Conservation (phyloP, 805 yeast species). For the Tetrapisispora nanseiensis region DNA sequence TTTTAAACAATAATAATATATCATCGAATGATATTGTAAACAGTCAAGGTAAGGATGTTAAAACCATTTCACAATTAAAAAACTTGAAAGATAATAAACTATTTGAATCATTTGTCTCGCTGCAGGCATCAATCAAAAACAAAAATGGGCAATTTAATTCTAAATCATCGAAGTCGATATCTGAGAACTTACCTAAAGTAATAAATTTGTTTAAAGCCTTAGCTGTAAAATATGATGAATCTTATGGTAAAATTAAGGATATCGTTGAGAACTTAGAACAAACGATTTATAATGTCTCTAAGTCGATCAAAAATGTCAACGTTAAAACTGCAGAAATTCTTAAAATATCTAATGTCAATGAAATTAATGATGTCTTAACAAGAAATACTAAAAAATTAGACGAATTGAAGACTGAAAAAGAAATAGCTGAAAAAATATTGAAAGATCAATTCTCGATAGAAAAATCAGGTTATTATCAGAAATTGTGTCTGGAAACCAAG, state of each 20-base stretch:
- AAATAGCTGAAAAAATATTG: conserved; percentile 17
- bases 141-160: conserved; percentile 8
- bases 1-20: conserved; percentile 33
- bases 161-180: conserved; percentile 25
- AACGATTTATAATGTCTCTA: conserved; percentile 16
- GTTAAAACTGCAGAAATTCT: conserved; percentile 30
- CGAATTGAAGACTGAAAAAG: conserved; percentile 7
- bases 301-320: conserved; percentile 16
- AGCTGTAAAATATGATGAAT: conserved; percentile 45
- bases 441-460: conserved; percentile 24
- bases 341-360: conserved; percentile 62
- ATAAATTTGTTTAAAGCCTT: conserved; percentile 30
- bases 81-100: conserved; percentile 1
- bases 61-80: conserved; percentile 3
- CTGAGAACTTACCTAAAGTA: conserved; percentile 23
- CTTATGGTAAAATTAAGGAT: conserved; percentile 37
- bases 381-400: conserved; percentile 2
- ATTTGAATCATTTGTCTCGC: background rate
- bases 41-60: conserved; percentile 27
- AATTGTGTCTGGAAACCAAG: conserved; percentile 3
- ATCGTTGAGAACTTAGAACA: conserved; percentile 29
- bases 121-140: background rate
- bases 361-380: conserved; percentile 43
- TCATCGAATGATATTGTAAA: conserved; percentile 25
- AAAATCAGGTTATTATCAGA: conserved; percentile 18